Evolutionary conservation across 805 yeast genomes (phyloP).

Genomic region (Metschnikowia kofuensis): DNA sequence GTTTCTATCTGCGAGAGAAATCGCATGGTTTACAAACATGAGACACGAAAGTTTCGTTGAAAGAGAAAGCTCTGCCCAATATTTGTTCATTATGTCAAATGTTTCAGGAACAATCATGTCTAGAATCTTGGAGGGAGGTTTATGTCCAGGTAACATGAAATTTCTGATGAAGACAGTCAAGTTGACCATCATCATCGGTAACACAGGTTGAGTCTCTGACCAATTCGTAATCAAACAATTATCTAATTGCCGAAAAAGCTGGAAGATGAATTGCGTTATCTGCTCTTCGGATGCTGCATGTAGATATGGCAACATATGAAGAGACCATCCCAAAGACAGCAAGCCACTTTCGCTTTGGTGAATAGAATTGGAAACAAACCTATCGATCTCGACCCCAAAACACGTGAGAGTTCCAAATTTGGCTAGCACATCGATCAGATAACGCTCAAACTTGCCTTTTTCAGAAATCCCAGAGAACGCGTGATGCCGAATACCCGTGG

Average conservation of each 20-base stretch:
- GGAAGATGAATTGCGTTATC: neutral
- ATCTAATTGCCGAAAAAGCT: neutral
- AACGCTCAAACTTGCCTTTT: neutral
- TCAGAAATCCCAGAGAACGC: neutral
- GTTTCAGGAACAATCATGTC: neutral
- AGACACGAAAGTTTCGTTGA: constrained; percentile 3
- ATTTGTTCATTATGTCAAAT: neutral
- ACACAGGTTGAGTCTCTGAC: neutral
- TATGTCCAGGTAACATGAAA: neutral
- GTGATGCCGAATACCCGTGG: constrained; percentile 10
- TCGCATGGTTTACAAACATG: neutral
- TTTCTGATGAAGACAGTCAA: neutral
- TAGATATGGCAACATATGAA: neutral
- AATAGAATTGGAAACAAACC: neutral
- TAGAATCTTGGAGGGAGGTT: neutral
- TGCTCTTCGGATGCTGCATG: neutral
- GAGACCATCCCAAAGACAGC: neutral
- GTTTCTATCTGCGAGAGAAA: neutral
- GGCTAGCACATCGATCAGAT: neutral
- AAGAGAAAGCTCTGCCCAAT: neutral
- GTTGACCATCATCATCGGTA: neutral
- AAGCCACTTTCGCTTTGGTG: neutral
- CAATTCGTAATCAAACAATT: neutral
- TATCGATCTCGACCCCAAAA: constrained; percentile 1
- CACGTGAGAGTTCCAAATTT: constrained; percentile 1